Conservation (phyloP, 2,329 filamentous ascomycete species). For the Diaporthe citri region DNA sequence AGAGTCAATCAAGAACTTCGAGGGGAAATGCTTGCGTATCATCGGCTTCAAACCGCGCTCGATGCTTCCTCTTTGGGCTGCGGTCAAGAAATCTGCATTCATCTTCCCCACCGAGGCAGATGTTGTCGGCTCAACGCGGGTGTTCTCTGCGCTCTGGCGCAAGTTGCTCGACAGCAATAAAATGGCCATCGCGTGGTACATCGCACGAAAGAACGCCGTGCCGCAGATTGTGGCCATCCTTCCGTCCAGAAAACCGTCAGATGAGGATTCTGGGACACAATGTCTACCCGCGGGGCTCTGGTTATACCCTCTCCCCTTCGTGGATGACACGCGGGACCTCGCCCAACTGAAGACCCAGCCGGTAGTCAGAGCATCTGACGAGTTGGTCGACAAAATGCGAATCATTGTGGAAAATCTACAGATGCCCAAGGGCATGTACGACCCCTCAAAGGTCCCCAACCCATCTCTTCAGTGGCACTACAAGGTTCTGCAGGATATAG, state of each 20-base stretch:
- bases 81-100: slow-evolving; percentile 87
- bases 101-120: slow-evolving; percentile 94
- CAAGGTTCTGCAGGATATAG: slow-evolving; percentile 89
- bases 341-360: slow-evolving; percentile 65
- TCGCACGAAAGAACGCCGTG: slow-evolving; percentile 83
- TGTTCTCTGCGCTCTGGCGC: slow-evolving; percentile 91
- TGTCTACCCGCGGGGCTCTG: slow-evolving; percentile 86
- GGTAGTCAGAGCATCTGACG: slow-evolving; percentile 68
- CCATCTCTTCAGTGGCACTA: slow-evolving; percentile 97
- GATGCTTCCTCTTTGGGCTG: slow-evolving; percentile 84
- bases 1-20: slow-evolving; percentile 81
- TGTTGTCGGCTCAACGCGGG: slow-evolving; percentile 89
- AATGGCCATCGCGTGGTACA: slow-evolving; percentile 90
- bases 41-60: slow-evolving; percentile 92
- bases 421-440: slow-evolving; percentile 86
- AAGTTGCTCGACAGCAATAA: slow-evolving; percentile 85
- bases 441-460: slow-evolving; percentile 90
- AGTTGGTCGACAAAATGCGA: slow-evolving; percentile 85
- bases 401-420: slow-evolving; percentile 87
- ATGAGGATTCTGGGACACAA: slow-evolving; percentile 75
- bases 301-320: slow-evolving; percentile 89
- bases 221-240: slow-evolving; percentile 86
- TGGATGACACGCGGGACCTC: slow-evolving; percentile 87
- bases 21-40: slow-evolving; percentile 82
- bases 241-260: slow-evolving; percentile 76